phyloP scores from a whole-genome alignment of 2,329 filamentous ascomycete species.

The Xylariales sp. region DNA sequence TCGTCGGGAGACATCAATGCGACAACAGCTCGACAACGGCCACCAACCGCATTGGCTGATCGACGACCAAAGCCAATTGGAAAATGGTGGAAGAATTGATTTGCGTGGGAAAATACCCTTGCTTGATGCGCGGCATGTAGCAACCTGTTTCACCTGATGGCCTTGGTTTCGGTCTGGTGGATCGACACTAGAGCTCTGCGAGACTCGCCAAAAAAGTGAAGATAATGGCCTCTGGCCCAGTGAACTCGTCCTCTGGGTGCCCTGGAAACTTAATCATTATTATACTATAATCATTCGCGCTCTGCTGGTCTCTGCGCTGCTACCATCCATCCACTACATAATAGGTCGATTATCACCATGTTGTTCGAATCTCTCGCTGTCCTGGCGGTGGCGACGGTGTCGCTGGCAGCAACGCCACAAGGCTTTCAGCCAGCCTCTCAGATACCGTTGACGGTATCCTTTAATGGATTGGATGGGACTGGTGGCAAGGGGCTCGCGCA shows the following conservation, averaged over 20 bases:
- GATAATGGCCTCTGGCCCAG: conserved; percentile 1
- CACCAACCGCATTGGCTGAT: neutral
- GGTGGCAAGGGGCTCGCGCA: conserved; percentile 34
- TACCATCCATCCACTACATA: conserved; percentile 1
- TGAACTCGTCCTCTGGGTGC: neutral
- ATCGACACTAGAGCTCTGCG: neutral
- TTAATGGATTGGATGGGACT: conserved; percentile 27
- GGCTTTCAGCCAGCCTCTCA: conserved; percentile 36
- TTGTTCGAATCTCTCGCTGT: conserved; percentile 25
- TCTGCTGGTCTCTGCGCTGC: conserved; percentile 17
- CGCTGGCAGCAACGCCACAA: conserved; percentile 34
- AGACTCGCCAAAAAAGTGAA: neutral
- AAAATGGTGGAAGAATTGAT: neutral
- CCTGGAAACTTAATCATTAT: neutral
- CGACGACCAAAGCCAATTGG: neutral
- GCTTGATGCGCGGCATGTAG: conserved; percentile 7
- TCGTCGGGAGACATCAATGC: no score
- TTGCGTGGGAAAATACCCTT: neutral
- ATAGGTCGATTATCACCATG: conserved; percentile 28
- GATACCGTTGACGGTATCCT: conserved; percentile 35
- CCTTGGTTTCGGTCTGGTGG: conserved; percentile 5
- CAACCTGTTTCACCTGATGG: conserved; percentile 7
- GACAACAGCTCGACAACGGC: neutral
- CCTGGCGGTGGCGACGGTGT: conserved; percentile 28
- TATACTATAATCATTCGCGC: neutral